phyloP scores from a whole-genome alignment of 1,284 basidiomycete species.

The Trichosporon sp. region DNA sequence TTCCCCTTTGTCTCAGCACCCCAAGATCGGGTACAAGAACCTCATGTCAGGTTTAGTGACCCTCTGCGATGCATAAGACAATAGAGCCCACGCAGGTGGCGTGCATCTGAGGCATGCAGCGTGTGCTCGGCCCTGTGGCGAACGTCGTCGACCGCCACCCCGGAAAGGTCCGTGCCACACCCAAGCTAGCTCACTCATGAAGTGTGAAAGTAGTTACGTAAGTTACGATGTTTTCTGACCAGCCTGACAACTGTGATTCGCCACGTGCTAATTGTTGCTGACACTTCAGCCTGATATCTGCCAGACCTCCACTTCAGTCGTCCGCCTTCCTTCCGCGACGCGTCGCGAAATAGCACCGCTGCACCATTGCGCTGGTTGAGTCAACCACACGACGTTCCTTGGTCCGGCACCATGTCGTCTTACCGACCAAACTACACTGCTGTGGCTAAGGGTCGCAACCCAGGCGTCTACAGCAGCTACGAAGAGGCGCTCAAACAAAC shows the following conservation, averaged over 20 bases:
- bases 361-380: not conserved
- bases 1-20: not conserved
- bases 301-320: not conserved
- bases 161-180: conserved; percentile 12
- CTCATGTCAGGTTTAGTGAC: not conserved
- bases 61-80: not conserved
- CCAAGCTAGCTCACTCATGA: no score
- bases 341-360: not conserved
- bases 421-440: conserved; percentile 1
- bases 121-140: conserved; percentile 12
- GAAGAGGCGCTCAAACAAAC: not conserved
- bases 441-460: not conserved
- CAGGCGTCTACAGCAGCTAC: not conserved
- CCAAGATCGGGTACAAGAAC: not conserved
- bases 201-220: not conserved
- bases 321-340: not conserved
- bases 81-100: conserved; percentile 16
- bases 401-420: not conserved
- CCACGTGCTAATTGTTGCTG: not conserved
- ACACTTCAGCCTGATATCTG: not conserved
- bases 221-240: not conserved
- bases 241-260: not conserved
- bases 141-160: not conserved
- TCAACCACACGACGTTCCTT: not conserved
- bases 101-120: conserved; percentile 11